Evolutionary conservation across 495 filamentous ascomycete species (phyloP).

Genomic region (Podospora pseudoanserina): DNA sequence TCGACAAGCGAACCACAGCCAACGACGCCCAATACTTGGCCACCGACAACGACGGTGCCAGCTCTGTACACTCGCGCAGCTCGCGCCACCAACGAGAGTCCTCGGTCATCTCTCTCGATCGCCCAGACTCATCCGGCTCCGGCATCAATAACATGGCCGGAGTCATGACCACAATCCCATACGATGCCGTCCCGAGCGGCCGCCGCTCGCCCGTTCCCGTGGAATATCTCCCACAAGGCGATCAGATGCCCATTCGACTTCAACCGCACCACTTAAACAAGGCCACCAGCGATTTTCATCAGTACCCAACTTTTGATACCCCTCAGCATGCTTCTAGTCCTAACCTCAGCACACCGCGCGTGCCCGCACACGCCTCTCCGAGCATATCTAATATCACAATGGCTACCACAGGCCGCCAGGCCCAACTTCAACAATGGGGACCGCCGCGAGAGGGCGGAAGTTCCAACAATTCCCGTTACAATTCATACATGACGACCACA

Average conservation of each 20-base stretch:
- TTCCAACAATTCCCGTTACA: conserved; percentile 54
- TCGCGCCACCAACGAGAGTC: conserved; percentile 78
- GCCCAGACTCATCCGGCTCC: conserved; percentile 49
- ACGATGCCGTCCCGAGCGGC: conserved; percentile 68
- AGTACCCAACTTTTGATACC: conserved; percentile 72
- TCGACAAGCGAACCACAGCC: conserved; percentile 59
- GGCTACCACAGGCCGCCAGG: conserved; percentile 64
- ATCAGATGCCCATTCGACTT: conserved; percentile 58
- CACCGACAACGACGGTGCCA: conserved; percentile 49
- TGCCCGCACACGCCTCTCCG: conserved; percentile 54
- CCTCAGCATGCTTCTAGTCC: conserved; percentile 47
- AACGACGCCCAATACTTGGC: conserved; percentile 48
- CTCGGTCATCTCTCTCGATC: conserved; percentile 71
- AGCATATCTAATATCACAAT: conserved; percentile 57
- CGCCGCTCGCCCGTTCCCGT: conserved; percentile 66
- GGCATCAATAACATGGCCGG: conserved; percentile 72
- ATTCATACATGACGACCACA: conserved; percentile 59
- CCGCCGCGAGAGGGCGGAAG: conserved; percentile 56
- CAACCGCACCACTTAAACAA: conserved; percentile 83
- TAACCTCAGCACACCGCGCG: conserved; percentile 64
- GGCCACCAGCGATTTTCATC: conserved; percentile 75
- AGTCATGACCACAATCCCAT: conserved; percentile 85
- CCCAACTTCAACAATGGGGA: conserved; percentile 72
- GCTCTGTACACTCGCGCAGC: conserved; percentile 62
- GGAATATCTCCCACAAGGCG: conserved; percentile 69